Evolutionary conservation across 257 asterid species (phyloP).

Genomic region (Coffea eugenioides): DNA sequence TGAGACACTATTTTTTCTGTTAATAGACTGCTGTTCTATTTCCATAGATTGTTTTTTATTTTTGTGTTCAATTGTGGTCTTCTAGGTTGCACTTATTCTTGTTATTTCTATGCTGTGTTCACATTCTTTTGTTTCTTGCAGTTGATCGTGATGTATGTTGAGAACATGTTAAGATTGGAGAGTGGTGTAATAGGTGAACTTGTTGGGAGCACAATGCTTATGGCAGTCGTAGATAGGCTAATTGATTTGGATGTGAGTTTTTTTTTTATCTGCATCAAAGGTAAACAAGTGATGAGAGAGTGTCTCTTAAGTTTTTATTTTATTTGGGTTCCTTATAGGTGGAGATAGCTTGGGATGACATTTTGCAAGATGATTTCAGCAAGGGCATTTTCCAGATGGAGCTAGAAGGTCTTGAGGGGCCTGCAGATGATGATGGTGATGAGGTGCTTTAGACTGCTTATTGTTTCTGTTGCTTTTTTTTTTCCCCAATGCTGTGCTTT

Average conservation of each 20-base stretch:
- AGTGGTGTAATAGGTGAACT: constrained; percentile 57
- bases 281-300: background rate
- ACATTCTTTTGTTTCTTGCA: constrained; percentile 29
- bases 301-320: constrained; percentile 10
- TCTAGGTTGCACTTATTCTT: background rate
- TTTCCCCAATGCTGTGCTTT: background rate
- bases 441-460: constrained; percentile 41
- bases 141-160: constrained; percentile 60
- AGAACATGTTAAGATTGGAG: constrained; percentile 86
- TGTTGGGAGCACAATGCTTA: constrained; percentile 66
- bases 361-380: constrained; percentile 71
- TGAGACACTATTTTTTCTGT: background rate
- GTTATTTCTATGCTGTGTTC: background rate
- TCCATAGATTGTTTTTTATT: background rate
- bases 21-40: background rate
- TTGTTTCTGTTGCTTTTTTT: background rate
- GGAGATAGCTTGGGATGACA: constrained; percentile 78
- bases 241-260: constrained; percentile 85
- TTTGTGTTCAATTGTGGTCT: background rate
- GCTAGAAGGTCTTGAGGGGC: constrained; percentile 74
- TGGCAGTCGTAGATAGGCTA: constrained; percentile 60
- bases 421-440: constrained; percentile 43
- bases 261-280: constrained; percentile 10
- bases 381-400: constrained; percentile 84
- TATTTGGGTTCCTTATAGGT: constrained; percentile 42